Base-by-base conservation (phyloP, 2,329 filamentous ascomycete species). In the Fusarium devonianum region DNA sequence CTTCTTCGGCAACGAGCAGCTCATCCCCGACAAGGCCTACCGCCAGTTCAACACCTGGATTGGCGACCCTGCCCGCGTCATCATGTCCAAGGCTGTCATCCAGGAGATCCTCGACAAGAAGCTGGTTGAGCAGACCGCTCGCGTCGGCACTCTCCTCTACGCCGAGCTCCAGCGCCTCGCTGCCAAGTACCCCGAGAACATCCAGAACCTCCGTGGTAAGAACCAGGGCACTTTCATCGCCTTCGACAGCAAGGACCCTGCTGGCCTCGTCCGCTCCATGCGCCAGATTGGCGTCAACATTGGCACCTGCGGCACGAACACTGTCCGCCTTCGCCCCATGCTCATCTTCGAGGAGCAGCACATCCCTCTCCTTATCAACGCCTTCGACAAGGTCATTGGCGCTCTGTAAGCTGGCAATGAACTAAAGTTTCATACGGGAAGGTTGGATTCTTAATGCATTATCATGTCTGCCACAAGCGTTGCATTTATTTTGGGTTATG, bases 41-140 rank as follows among this genome's bases (percentile, higher is more conserved):
- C 83, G 89, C 56, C 89, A 93, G 74, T 93, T 92, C 77, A 92
- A 92, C 77, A 92, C 89, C 46, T 92, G 89, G 89, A 91, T 92
- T 79, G 89, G 89, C 63, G 89, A 93, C 73, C 89, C 89, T 46
- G 85, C 87, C 26, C 86, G 88, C 53, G 88, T 87, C 12, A 76
- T 93, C 60, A 80, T 92, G 62, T 90, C 90, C 84, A 84, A 86
- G 58, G 86, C 85, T 60, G 90, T 93, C 70, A 84, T 92, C 67
- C 74, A 88, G 50, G 89, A 92, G 72, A 87, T 93, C 52, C 77
- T 87, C 60, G 78, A 84, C 40, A 76, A 87, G 25, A 79, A 86
- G 60, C 77, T 92, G 7, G 87, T 92, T 7, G 77, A 83, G 68
- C 72, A 91, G 86, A 60, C 70, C 47, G 84, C 85, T 10, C 73